Percentiles rank a stretch among this genome's conserved stretches.
phyloP scores from a whole-genome alignment of 805 yeast species.

The Candida patagonica region DNA sequence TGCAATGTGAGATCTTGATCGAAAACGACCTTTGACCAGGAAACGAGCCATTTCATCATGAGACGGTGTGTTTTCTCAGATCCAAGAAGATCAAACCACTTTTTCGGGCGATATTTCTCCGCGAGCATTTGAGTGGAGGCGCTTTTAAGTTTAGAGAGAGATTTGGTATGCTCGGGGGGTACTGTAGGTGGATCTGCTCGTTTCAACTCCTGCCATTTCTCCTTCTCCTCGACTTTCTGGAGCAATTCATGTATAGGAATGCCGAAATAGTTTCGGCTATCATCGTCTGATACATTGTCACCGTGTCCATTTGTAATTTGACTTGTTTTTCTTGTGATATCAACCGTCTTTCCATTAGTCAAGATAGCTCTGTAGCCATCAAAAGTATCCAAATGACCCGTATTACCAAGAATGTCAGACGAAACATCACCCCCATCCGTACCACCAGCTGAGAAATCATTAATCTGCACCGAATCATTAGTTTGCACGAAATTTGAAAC shows the following conservation, averaged over 20 bases:
- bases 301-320: background rate
- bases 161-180: too few relatives aligned
- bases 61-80: constrained; percentile 55
- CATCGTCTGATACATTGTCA: background rate
- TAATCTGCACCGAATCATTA: too few relatives aligned
- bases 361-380: background rate
- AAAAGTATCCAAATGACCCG: too few relatives aligned
- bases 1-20: constrained; percentile 29
- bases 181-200: background rate
- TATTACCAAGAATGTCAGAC: too few relatives aligned
- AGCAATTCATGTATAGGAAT: constrained; percentile 1
- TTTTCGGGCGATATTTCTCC: constrained; percentile 60
- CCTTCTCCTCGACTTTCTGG: background rate
- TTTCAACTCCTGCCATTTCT: background rate
- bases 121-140: constrained; percentile 33
- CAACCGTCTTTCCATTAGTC: background rate
- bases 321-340: background rate
- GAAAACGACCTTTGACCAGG: constrained; percentile 56
- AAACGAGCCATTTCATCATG: constrained; percentile 53
- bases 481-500: too few relatives aligned
- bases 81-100: constrained; percentile 60
- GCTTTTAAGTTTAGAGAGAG: background rate
- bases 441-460: too few relatives aligned
- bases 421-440: too few relatives aligned
- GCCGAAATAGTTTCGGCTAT: background rate